Conservation (phyloP, 305 asterid species). For the Fraxinus ornus region DNA sequence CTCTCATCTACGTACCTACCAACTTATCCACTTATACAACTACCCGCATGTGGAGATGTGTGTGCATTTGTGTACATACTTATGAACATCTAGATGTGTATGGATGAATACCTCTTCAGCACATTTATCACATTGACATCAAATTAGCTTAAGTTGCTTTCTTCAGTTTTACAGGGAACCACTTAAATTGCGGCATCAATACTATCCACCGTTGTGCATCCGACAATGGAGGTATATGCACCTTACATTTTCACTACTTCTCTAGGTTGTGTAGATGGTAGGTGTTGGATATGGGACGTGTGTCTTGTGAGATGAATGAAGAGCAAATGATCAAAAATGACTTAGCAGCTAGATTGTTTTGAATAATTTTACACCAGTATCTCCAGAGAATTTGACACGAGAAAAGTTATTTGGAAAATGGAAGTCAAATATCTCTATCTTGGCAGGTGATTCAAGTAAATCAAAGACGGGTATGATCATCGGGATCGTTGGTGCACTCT, state of each 20-base stretch:
- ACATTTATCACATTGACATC: constrained; percentile 19
- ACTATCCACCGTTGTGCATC: constrained; percentile 50
- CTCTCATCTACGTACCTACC: not conserved
- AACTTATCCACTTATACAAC: not conserved
- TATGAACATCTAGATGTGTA: not conserved
- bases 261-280: not conserved
- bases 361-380: not conserved
- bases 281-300: not conserved
- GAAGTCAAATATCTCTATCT: constrained; percentile 15
- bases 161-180: constrained; percentile 89
- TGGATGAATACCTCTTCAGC: not conserved
- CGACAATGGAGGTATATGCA: constrained; percentile 53
- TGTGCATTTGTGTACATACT: not conserved
- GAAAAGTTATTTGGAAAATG: not conserved
- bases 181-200: constrained; percentile 60
- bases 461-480: constrained; percentile 54
- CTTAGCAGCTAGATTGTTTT: not conserved
- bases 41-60: not conserved
- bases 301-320: not conserved
- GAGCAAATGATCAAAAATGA: not conserved
- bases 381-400: not conserved
- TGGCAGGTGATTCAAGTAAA: constrained; percentile 58
- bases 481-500: constrained; percentile 57
- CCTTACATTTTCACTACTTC: not conserved
- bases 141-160: constrained; percentile 30